phyloP scores from a whole-genome alignment of 148 eudicot genomes.

The Pharnaceum exiguum region DNA sequence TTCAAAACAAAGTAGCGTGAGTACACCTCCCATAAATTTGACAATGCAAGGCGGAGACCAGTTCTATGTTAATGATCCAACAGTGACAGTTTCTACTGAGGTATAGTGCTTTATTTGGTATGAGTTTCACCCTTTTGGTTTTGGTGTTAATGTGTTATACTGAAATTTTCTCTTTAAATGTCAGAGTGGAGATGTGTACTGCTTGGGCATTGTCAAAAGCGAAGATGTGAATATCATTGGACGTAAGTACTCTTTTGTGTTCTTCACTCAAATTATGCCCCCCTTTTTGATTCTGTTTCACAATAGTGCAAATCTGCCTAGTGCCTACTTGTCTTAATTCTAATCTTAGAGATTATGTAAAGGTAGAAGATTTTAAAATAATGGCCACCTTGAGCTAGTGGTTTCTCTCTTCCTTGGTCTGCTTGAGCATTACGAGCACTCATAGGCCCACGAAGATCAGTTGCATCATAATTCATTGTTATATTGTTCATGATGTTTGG shows the following conservation, averaged over 20 bases:
- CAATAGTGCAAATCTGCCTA: background rate
- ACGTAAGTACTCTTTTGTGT: constrained; percentile 21
- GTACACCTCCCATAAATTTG: constrained; percentile 30
- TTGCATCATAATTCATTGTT: no score
- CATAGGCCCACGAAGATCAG: no score
- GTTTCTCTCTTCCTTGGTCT: no score
- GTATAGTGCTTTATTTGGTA: constrained; percentile 21
- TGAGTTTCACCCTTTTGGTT: background rate
- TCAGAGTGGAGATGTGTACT: constrained; percentile 46
- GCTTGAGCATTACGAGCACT: no score
- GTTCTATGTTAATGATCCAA: constrained; percentile 38
- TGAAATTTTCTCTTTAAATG: constrained; percentile 5
- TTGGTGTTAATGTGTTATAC: background rate
- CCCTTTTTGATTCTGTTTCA: background rate
- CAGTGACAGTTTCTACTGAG: constrained; percentile 22
- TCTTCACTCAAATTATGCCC: background rate
- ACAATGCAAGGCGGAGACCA: constrained; percentile 73
- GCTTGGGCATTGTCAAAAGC: constrained; percentile 72
- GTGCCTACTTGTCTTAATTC: background rate
- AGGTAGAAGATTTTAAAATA: no score
- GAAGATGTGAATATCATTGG: constrained; percentile 47
- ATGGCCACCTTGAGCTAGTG: no score
- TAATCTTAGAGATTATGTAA: no score
- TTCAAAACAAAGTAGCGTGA: constrained; percentile 1
- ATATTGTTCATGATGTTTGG: no score